These are phyloP conservation scores for Benincasa hispida DNA, from an alignment of 306 rosid genomes.

Conservation along the genomic window DNA sequence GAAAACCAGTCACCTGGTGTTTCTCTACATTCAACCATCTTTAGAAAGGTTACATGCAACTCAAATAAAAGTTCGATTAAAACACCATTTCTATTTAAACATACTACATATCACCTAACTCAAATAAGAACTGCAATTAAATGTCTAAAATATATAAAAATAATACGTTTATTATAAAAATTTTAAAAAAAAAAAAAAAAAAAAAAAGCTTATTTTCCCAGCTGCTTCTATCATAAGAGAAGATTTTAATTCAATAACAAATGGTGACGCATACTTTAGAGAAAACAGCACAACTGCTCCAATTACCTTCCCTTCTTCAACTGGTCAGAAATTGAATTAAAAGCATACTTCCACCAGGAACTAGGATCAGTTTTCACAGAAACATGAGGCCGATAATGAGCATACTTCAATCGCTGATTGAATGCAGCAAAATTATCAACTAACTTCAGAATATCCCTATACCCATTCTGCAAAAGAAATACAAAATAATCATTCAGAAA, in stretches of 20 bases:
- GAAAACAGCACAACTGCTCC: neutral
- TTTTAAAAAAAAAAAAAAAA: too few species aligned
- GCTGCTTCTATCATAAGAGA: neutral
- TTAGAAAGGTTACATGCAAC: neutral
- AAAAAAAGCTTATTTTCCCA: neutral
- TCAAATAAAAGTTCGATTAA: neutral
- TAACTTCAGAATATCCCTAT: conserved; percentile 61
- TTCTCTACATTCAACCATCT: neutral
- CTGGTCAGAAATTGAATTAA: conserved; percentile 73
- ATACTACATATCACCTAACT: neutral
- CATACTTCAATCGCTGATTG: conserved; percentile 83
- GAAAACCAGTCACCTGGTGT: neutral
- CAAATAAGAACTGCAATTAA: neutral
- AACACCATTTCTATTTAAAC: neutral
- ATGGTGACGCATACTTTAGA: neutral
- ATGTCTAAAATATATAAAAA: neutral
- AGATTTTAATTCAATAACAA: neutral
- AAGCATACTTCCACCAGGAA: conserved; percentile 93
- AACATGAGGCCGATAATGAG: conserved; percentile 78
- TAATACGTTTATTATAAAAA: neutral
- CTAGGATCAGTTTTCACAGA: conserved; percentile 59
- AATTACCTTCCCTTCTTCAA: conserved; percentile 84
- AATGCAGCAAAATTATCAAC: conserved; percentile 92
- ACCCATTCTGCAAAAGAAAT: conserved; percentile 62
- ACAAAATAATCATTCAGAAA: neutral